phyloP scores from a whole-genome alignment of 2,329 filamentous ascomycete genomes.

The Colletotrichum salicis region DNA sequence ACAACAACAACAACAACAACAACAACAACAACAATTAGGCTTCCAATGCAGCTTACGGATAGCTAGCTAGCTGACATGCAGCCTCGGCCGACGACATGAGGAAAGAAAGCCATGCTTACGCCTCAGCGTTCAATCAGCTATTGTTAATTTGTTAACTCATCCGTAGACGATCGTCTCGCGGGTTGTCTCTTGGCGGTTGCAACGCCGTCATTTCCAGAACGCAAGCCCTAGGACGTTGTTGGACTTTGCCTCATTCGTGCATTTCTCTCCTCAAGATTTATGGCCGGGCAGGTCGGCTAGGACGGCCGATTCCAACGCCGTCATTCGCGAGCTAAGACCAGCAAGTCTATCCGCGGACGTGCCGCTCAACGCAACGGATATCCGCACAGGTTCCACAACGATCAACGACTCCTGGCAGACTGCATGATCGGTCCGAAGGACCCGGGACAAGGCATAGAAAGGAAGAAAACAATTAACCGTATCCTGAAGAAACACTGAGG shows the following conservation, averaged over 20 bases:
- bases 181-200: slow-evolving; percentile 21
- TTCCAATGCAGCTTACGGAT: slow-evolving; percentile 10
- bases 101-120: not conserved
- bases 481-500: not conserved
- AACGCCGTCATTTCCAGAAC: slow-evolving; percentile 29
- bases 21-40: not conserved
- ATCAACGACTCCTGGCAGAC: slow-evolving; percentile 25
- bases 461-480: not conserved
- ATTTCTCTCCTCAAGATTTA: not conserved
- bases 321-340: slow-evolving; percentile 1
- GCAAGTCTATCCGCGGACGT: not conserved
- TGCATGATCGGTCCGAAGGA: slow-evolving; percentile 16
- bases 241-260: not conserved
- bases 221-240: not conserved
- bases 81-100: not conserved
- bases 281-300: not conserved
- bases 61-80: not conserved
- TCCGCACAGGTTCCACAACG: slow-evolving; percentile 13
- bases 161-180: not conserved
- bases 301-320: slow-evolving; percentile 4
- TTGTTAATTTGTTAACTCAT: not conserved
- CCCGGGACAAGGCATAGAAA: not conserved
- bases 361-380: not conserved
- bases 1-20: not conserved
- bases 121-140: not conserved